A percentile compares a stretch with the other conserved stretches of the same genome.
Conservation (phyloP, 441 rosid genomes). For the Jatropha multifida region DNA sequence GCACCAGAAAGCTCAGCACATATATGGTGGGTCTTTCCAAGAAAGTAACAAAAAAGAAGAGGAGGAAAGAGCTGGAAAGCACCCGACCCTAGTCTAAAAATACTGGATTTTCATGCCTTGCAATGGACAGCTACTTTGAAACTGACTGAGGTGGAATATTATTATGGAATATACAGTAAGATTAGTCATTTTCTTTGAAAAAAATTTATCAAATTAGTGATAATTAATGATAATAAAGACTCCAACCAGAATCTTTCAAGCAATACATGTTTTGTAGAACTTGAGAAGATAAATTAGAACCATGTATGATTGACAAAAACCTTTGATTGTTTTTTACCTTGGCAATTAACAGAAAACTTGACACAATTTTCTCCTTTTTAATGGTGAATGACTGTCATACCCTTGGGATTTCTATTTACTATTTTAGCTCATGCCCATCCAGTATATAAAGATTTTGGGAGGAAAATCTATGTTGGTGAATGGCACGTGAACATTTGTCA, state of each 20-base stretch:
- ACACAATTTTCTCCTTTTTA: not conserved
- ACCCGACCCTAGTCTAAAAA: not conserved
- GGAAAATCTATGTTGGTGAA: not conserved
- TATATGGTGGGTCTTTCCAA: not conserved
- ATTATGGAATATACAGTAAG: too few relatives aligned
- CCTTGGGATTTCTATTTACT: not conserved
- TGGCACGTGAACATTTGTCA: not conserved
- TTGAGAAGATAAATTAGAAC: too few relatives aligned
- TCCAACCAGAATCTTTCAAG: not conserved
- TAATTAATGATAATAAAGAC: not conserved
- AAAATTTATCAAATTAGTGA: too few relatives aligned
- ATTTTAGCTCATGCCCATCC: not conserved
- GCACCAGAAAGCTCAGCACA: not conserved
- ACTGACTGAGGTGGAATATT: not conserved
- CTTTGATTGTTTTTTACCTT: not conserved
- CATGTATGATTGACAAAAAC: not conserved
- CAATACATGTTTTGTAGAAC: too few relatives aligned
- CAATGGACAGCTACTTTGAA: not conserved
- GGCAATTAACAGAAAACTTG: not conserved
- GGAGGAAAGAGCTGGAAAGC: constrained; percentile 15
- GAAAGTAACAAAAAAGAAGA: not conserved
- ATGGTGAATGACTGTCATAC: constrained; percentile 1
- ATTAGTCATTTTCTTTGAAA: too few relatives aligned
- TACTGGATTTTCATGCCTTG: not conserved
- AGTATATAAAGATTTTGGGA: not conserved